Conservation (phyloP, 306 rosid genomes). For the Castanospermum australe region DNA sequence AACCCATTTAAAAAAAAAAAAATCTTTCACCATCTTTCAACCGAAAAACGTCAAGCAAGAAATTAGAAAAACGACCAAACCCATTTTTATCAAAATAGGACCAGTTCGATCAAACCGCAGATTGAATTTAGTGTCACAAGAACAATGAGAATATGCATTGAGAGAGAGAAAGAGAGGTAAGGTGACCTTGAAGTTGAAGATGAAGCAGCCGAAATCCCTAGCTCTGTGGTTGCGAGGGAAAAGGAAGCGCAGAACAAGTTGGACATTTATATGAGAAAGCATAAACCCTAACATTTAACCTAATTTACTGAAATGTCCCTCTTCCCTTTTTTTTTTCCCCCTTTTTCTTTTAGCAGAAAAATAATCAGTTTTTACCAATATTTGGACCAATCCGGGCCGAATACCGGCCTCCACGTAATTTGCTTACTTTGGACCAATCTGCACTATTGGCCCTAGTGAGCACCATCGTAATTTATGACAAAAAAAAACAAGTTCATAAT, state of each 20-base stretch:
- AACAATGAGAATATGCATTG: neutral
- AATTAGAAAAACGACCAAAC: neutral
- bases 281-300: constrained; percentile 14
- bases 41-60: neutral
- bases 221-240: neutral
- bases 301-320: neutral
- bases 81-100: neutral
- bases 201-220: neutral
- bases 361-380: too few relatives aligned
- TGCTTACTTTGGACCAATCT: too few relatives aligned
- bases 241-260: neutral
- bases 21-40: too few relatives aligned
- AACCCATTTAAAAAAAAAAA: neutral
- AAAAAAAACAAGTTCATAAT: too few relatives aligned
- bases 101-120: neutral
- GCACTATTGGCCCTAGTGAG: too few relatives aligned
- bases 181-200: neutral
- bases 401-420: too few relatives aligned
- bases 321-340: neutral
- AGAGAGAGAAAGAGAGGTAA: neutral
- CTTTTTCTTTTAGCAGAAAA: neutral
- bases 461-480: too few relatives aligned
- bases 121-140: too few relatives aligned
- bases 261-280: neutral
- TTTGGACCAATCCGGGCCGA: too few relatives aligned